phyloP scores from a whole-genome alignment of 1,139 yeast species.

The Nakaseomyces sp. region DNA sequence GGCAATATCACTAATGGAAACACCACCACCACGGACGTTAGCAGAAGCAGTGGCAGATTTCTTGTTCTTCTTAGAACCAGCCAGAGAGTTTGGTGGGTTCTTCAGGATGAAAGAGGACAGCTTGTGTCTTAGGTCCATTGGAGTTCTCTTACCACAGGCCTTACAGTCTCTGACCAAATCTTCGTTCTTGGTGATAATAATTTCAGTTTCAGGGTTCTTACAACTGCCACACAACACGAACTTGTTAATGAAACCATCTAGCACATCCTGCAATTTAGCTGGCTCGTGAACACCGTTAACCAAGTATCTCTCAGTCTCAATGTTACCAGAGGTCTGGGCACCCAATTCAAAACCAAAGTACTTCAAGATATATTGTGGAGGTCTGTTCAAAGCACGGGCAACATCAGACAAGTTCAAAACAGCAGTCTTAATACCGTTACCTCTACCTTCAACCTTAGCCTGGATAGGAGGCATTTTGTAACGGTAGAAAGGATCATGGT shows the following conservation, averaged over 20 bases:
- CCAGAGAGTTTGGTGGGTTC: slow-evolving; percentile 73
- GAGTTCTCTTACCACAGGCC: slow-evolving; percentile 92
- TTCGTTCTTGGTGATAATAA: slow-evolving; percentile 70
- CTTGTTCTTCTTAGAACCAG: slow-evolving; percentile 48
- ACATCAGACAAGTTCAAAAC: slow-evolving; percentile 86
- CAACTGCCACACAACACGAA: slow-evolving; percentile 92
- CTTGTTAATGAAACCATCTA: slow-evolving; percentile 88
- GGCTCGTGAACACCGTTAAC: slow-evolving; percentile 96
- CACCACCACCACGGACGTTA: slow-evolving; percentile 83
- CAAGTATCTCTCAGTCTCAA: slow-evolving; percentile 73
- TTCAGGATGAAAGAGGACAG: slow-evolving; percentile 78
- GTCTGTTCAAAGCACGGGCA: slow-evolving; percentile 89
- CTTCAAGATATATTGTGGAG: slow-evolving; percentile 83
- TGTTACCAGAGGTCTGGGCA: slow-evolving; percentile 83
- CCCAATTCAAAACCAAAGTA: slow-evolving; percentile 96
- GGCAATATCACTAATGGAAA: slow-evolving; percentile 69
- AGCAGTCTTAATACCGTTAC: slow-evolving; percentile 97
- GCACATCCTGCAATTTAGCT: slow-evolving; percentile 78
- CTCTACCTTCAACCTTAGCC: slow-evolving; percentile 97
- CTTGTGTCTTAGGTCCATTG: slow-evolving; percentile 79
- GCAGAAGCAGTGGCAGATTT: slow-evolving; percentile 87
- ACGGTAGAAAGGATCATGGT: slow-evolving; percentile 97
- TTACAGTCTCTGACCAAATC: slow-evolving; percentile 86
- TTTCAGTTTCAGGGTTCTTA: slow-evolving; percentile 96
- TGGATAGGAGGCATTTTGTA: slow-evolving; percentile 97